Evolutionary conservation across 2,329 filamentous ascomycete genomes (phyloP).

Genomic region (Penicillium brevicompactum): DNA sequence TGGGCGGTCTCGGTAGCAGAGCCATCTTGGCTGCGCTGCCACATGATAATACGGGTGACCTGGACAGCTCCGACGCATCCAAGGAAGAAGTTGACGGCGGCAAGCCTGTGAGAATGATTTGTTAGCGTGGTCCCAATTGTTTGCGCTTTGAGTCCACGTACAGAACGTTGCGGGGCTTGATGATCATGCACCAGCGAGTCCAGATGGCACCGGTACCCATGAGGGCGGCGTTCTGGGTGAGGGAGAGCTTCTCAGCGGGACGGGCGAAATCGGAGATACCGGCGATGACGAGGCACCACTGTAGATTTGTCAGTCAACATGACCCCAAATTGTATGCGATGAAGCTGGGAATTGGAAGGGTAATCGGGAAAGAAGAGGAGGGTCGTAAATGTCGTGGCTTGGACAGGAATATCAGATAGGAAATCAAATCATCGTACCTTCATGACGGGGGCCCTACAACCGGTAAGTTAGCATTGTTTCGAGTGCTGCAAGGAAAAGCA

Average conservation of each 20-base stretch:
- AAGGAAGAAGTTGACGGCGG: slow-evolving; percentile 97
- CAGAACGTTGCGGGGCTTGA: slow-evolving; percentile 91
- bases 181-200: slow-evolving; percentile 98
- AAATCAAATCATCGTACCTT: slow-evolving; percentile 55
- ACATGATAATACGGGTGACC: slow-evolving; percentile 72
- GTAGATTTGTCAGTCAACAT: slow-evolving; percentile 9
- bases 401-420: slow-evolving; percentile 4
- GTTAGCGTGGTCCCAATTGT: slow-evolving; percentile 12
- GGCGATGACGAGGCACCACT: slow-evolving; percentile 92
- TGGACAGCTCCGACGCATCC: slow-evolving; percentile 84
- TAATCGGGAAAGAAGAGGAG: not conserved
- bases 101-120: slow-evolving; percentile 60
- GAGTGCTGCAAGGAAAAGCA: not conserved
- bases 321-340: not conserved
- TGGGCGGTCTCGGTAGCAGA: slow-evolving; percentile 41
- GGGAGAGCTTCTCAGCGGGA: slow-evolving; percentile 86
- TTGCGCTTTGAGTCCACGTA: slow-evolving; percentile 46
- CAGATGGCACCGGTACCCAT: slow-evolving; percentile 93
- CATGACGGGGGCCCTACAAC: slow-evolving; percentile 84
- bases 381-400: not conserved
- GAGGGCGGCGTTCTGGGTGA: slow-evolving; percentile 88
- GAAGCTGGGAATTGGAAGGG: not conserved
- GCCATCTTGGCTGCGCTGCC: slow-evolving; percentile 59
- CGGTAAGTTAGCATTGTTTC: slow-evolving; percentile 16
- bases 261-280: slow-evolving; percentile 90